Percentiles rank a stretch among this genome's conserved stretches.
Conservation (phyloP, 2,329 filamentous ascomycete genomes). For the Chaetomium sp. region DNA sequence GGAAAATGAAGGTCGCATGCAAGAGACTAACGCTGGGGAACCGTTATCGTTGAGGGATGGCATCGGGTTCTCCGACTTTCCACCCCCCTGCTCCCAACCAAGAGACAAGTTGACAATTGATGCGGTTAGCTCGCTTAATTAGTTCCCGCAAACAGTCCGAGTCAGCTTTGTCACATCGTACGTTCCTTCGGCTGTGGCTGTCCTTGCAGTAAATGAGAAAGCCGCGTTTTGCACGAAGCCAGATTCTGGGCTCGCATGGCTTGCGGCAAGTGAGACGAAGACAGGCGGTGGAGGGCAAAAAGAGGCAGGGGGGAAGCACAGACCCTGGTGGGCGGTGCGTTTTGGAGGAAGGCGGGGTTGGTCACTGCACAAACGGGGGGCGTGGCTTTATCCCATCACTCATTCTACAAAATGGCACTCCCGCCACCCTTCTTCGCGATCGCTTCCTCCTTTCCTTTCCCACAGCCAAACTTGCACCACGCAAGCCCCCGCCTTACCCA, state of each 20-base stretch:
- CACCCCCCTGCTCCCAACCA: too few species aligned
- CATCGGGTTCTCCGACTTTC: not conserved
- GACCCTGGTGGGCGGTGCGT: not conserved
- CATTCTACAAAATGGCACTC: constrained; percentile 5
- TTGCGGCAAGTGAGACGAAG: not conserved
- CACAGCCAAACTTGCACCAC: constrained; percentile 9
- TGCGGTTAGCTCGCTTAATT: not conserved
- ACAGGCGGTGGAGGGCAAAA: not conserved
- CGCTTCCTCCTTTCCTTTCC: not conserved
- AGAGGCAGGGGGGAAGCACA: not conserved
- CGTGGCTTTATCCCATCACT: constrained; percentile 2
- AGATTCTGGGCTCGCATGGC: not conserved
- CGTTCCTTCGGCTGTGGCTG: not conserved
- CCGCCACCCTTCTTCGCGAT: not conserved
- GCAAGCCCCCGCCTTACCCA: constrained; percentile 3
- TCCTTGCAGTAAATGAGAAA: not conserved
- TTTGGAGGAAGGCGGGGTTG: not conserved
- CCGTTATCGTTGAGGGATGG: not conserved
- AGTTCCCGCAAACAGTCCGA: not conserved
- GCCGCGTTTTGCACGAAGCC: not conserved
- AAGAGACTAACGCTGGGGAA: too few species aligned
- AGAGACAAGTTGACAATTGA: not conserved
- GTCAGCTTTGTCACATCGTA: not conserved
- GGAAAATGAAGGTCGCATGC: not conserved
- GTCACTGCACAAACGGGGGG: not conserved